Evolutionary conservation across 768 basidiomycete genomes (phyloP).

Genomic region (Tremella yokohamensis): DNA sequence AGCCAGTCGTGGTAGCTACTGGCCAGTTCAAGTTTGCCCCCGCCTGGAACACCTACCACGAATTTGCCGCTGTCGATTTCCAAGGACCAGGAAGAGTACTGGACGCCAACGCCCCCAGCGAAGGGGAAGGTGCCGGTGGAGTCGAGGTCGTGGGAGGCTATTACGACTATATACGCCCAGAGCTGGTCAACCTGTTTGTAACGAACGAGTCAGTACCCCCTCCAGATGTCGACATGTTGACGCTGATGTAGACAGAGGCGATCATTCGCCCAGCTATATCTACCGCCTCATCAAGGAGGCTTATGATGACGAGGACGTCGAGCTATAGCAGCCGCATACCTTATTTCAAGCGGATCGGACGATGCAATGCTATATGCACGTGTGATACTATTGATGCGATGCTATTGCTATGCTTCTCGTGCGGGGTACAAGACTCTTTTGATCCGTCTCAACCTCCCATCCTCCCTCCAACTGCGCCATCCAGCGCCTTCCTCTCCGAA

Average conservation of each 20-base stretch:
- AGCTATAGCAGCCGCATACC: slow-evolving; percentile 52
- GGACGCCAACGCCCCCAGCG: not conserved
- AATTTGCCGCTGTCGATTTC: slow-evolving; percentile 48
- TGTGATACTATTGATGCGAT: slow-evolving; percentile 4
- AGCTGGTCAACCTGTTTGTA: slow-evolving; percentile 87
- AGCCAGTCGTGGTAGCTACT: slow-evolving; percentile 86
- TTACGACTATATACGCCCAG: slow-evolving; percentile 91
- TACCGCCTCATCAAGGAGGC: slow-evolving; percentile 81
- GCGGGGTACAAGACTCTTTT: not conserved
- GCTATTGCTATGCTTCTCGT: not conserved
- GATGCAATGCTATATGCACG: not conserved
- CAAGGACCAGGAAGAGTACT: slow-evolving; percentile 43
- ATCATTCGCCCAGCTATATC: slow-evolving; percentile 92
- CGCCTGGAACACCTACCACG: slow-evolving; percentile 54
- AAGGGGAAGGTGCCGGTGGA: slow-evolving; percentile 55
- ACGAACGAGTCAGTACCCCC: slow-evolving; percentile 80
- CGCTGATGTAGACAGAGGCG: slow-evolving; percentile 62
- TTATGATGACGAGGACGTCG: slow-evolving; percentile 91
- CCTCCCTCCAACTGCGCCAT: slow-evolving; percentile 39
- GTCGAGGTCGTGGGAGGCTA: slow-evolving; percentile 94
- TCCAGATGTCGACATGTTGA: not conserved
- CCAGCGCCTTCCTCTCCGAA: slow-evolving; percentile 34
- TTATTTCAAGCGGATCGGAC: not conserved
- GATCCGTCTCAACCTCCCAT: slow-evolving; percentile 34
- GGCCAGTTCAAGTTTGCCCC: slow-evolving; percentile 97